Conservation (phyloP, 1,139 yeast species). For the Blastobotrys apis region DNA sequence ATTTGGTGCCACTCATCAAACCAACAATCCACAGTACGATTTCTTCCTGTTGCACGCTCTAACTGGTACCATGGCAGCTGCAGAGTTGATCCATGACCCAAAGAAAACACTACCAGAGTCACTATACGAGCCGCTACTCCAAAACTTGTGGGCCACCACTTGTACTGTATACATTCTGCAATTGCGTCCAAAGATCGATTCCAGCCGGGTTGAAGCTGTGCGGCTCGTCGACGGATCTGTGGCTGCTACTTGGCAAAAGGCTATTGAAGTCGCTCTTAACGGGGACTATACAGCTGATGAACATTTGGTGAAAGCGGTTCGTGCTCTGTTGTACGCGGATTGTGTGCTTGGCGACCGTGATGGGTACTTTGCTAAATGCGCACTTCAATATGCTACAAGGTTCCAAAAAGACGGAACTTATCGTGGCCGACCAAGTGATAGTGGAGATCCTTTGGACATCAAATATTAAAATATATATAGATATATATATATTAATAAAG, state of each 20-base stretch:
- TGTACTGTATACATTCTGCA: conserved; percentile 25
- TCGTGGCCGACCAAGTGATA: conserved; percentile 14
- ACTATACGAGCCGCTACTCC: conserved; percentile 17
- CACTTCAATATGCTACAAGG: conserved; percentile 19
- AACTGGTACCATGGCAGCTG: conserved; percentile 31
- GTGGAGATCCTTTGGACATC: conserved; percentile 14
- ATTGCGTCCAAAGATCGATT: conserved; percentile 25
- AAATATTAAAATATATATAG: too few species aligned
- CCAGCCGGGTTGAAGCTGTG: conserved; percentile 15
- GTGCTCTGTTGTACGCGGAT: conserved; percentile 28
- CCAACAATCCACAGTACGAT: conserved; percentile 25
- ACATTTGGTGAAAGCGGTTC: conserved; percentile 28
- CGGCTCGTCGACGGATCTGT: conserved; percentile 11
- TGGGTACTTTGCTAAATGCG: conserved; percentile 26
- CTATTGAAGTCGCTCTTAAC: conserved; percentile 20
- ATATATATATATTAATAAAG: too few species aligned
- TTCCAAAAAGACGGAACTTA: conserved; percentile 13
- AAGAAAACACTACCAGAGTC: conserved; percentile 20
- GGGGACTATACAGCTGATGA: conserved; percentile 19
- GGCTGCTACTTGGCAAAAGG: conserved; percentile 22
- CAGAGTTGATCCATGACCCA: conserved; percentile 25
- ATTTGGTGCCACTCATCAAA: conserved; percentile 27
- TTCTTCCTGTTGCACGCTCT: conserved; percentile 33
- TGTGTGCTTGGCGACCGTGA: conserved; percentile 17
- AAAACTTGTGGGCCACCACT: conserved; percentile 23